Base-by-base conservation (phyloP, 2,329 filamentous ascomycete species). In the Scleromitrula shiraiana region DNA sequence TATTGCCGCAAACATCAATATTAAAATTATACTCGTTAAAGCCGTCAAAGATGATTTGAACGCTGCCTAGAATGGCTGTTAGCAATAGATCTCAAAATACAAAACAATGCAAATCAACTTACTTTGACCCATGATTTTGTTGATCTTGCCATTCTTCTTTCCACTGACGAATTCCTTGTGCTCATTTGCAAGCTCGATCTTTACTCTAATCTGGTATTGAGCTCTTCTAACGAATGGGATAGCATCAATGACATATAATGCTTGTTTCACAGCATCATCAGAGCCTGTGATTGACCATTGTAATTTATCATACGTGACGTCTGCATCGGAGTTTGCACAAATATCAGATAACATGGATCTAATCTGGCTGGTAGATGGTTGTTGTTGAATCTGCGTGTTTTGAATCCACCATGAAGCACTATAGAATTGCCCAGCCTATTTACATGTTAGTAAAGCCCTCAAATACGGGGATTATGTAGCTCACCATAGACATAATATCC, bases 1-100 rank as follows among this genome's bases (percentile, higher is more conserved):
- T 85, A 47, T 83, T 83, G 38, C 88, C 90, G 64, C 93, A 90
- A 48, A 98, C 91, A 64, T 98, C 93, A 56, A 98, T 98, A 68
- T 97, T 95, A 74, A 98, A 98, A 69, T 98, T 97, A 76, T 97
- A 98, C 71, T 98, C 93, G 67, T 96, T 95, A 73, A 97, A 98
- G 54, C 89, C 90, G 64, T 98, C 93, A 58, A 98, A 98, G 54
- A 98, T 91, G 62, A 98, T 97, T 69, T 98, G 93, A 10, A 98
- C 93, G 60, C 94, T 96, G 75, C 47, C 47, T 50, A 33, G 14
- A 9, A 14, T n/a, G 14, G 7, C 6, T 15, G 10, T 50, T 46
- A 50, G 35, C 17, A 12, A 23, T 15, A n/a, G n/a, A 23, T 14
- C 12, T 10, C 14, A 3, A 22, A 17, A 8, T n/a, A 2, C 8